phyloP scores from a whole-genome alignment of 768 basidiomycete species.

The Suillus placidus region DNA sequence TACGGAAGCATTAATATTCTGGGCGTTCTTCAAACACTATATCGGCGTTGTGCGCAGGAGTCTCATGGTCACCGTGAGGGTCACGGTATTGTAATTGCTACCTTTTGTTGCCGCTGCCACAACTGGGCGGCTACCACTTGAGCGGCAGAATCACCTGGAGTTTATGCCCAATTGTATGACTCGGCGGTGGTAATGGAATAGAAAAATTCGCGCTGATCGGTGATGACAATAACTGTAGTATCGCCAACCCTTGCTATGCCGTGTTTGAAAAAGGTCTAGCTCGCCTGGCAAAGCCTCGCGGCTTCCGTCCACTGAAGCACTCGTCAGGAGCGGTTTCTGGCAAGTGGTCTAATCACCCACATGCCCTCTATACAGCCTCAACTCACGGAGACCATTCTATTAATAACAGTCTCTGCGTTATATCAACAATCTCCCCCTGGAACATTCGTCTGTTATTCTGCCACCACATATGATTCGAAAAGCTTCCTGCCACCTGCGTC shows the following conservation, averaged over 20 bases:
- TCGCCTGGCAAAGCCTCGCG: background rate
- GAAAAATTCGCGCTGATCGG: background rate
- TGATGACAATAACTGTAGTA: background rate
- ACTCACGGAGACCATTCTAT: background rate
- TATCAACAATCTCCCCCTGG: background rate
- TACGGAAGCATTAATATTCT: background rate
- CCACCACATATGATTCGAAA: background rate
- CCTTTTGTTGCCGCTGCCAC: background rate
- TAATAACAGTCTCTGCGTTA: background rate
- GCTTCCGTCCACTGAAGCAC: background rate
- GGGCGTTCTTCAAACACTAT: background rate
- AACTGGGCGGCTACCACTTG: background rate
- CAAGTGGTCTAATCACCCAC: background rate
- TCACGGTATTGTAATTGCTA: background rate
- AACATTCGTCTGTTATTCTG: background rate
- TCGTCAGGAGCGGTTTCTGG: background rate
- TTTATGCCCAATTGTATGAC: background rate
- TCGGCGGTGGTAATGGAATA: background rate
- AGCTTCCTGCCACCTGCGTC: background rate
- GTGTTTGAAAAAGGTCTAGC: background rate
- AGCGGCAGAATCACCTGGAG: background rate
- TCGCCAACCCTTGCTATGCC: background rate
- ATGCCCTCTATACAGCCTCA: background rate
- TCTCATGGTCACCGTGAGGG: conserved; percentile 1
- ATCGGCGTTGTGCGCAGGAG: conserved; percentile 1